A percentile compares a stretch with the other conserved stretches of the same genome.
Conservation (phyloP, 345 rosid genomes). For the Noccaea bulbosa region DNA sequence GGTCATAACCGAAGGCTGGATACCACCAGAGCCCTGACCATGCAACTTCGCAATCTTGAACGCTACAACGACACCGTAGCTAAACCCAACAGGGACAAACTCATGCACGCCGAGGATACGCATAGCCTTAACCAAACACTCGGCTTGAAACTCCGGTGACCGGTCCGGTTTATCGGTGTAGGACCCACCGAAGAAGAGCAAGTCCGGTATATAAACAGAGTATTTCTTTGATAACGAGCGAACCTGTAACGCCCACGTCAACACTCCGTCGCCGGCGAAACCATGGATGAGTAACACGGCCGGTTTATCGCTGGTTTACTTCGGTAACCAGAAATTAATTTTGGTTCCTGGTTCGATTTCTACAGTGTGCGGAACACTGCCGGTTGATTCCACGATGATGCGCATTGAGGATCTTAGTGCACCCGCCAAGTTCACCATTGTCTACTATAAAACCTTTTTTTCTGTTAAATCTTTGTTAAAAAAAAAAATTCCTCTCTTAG, state of each 20-base stretch:
- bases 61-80: constrained; percentile 78
- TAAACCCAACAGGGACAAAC: constrained; percentile 61
- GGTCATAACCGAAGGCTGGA: constrained; percentile 77
- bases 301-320: constrained; percentile 55
- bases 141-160: constrained; percentile 62
- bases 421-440: constrained; percentile 77
- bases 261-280: constrained; percentile 76
- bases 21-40: constrained; percentile 68
- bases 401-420: constrained; percentile 64
- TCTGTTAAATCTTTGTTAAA: too few relatives aligned
- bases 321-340: constrained; percentile 78
- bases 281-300: constrained; percentile 75
- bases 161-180: constrained; percentile 68
- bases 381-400: constrained; percentile 69
- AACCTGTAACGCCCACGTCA: constrained; percentile 88
- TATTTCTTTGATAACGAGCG: constrained; percentile 55
- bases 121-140: constrained; percentile 58
- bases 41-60: constrained; percentile 70
- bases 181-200: constrained; percentile 81
- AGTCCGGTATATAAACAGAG: constrained; percentile 79
- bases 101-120: constrained; percentile 47
- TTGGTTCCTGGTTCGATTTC: constrained; percentile 71
- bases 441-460: background rate
- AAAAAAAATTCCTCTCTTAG: too few relatives aligned
- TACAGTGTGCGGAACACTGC: constrained; percentile 51